These are phyloP conservation scores for Clarireedia sp. DNA, from an alignment of 2,329 filamentous ascomycete species.

Conservation along the genomic window DNA sequence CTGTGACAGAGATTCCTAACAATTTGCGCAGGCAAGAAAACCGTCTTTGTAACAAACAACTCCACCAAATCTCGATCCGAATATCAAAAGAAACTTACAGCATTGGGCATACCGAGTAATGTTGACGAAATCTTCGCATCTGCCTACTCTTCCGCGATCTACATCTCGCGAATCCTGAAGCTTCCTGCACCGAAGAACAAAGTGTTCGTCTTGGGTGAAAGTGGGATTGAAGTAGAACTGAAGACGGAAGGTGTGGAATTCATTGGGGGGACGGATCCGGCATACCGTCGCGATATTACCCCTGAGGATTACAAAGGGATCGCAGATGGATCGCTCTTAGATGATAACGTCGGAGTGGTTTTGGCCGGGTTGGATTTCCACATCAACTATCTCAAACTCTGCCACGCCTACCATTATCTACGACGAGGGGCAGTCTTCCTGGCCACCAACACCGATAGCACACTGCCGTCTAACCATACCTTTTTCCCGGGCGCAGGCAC, in stretches of 20 bases:
- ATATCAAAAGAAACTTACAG: constrained; percentile 85
- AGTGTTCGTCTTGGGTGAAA: constrained; percentile 88
- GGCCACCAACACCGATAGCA: constrained; percentile 89
- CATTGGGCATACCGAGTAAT: constrained; percentile 68
- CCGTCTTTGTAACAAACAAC: constrained; percentile 98
- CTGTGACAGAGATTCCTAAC: neutral
- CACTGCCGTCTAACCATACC: constrained; percentile 70
- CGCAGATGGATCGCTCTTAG: constrained; percentile 66
- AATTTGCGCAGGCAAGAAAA: constrained; percentile 62
- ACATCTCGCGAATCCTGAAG: constrained; percentile 86
- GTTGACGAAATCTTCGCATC: constrained; percentile 89
- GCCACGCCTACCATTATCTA: constrained; percentile 80
- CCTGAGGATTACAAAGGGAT: constrained; percentile 74
- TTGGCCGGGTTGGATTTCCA: constrained; percentile 89
- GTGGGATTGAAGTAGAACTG: constrained; percentile 85
- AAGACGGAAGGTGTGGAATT: constrained; percentile 68
- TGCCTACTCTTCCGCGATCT: constrained; percentile 89
- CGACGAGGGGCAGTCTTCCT: constrained; percentile 75
- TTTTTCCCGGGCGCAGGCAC: constrained; percentile 91
- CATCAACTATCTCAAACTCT: constrained; percentile 88
- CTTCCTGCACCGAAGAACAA: constrained; percentile 76
- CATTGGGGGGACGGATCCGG: constrained; percentile 79
- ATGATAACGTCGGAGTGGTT: constrained; percentile 84
- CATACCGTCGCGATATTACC: constrained; percentile 67
- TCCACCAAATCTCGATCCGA: constrained; percentile 91